These are phyloP conservation scores for Medicago arabica DNA, from an alignment of 306 rosid genomes.

Conservation along the genomic window DNA sequence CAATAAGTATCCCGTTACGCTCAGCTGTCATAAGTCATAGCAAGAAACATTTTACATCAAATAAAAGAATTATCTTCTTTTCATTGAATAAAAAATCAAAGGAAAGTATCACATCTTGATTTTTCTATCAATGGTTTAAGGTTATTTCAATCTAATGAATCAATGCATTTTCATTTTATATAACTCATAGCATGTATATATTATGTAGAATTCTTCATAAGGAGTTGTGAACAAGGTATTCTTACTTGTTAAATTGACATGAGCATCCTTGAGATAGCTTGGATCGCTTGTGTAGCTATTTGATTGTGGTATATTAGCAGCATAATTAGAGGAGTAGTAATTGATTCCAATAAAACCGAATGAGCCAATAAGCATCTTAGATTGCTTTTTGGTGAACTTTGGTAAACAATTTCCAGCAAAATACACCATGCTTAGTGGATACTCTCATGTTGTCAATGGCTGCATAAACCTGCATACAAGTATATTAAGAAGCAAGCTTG, in stretches of 20 bases:
- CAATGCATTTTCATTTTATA: background rate
- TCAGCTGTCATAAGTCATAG: background rate
- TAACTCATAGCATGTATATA: background rate
- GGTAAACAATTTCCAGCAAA: constrained; percentile 64
- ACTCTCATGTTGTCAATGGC: constrained; percentile 66
- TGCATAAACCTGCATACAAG: constrained; percentile 60
- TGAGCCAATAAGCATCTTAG: constrained; percentile 55
- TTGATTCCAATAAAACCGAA: constrained; percentile 76
- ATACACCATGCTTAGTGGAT: constrained; percentile 66
- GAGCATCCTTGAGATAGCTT: constrained; percentile 46
- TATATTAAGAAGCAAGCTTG: background rate
- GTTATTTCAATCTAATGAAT: constrained; percentile 3
- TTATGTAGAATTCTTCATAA: background rate
- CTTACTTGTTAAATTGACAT: constrained; percentile 53
- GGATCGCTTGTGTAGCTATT: constrained; percentile 17
- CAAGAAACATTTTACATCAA: constrained; percentile 8
- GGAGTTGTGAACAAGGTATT: background rate
- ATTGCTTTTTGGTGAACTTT: constrained; percentile 55
- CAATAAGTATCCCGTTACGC: background rate
- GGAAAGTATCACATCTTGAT: background rate
- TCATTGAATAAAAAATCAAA: background rate
- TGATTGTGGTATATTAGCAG: constrained; percentile 28
- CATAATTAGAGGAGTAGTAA: constrained; percentile 66
- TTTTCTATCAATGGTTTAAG: background rate
- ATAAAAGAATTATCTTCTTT: background rate